Evolutionary conservation across 2,329 filamentous ascomycete species (phyloP), one percentile per base, ranked within the genome.

Genomic region (Claviceps purpurea): DNA sequence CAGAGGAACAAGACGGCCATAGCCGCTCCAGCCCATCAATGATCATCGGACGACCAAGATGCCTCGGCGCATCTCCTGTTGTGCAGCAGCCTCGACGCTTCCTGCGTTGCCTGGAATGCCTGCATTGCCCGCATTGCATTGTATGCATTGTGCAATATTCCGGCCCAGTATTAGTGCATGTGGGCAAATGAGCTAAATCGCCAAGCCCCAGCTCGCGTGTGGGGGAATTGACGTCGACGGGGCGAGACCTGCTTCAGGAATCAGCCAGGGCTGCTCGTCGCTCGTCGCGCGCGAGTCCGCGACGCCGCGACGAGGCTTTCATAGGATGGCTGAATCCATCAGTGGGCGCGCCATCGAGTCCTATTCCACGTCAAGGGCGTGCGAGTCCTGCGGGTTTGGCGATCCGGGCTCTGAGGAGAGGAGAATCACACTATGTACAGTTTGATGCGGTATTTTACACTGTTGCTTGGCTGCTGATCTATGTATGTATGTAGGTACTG

Each of bases 111-210:
- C 30, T 20, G 39, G 10, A 26, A 26, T 13, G 42, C 20, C 14
- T 26, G 41, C 8, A 43, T 22, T 22, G n/a, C 41, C 11, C 10
- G 18, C 41, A 22, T 22, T 43, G 18, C 41, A 43, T 45, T 45
- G 24, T 30, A 26, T 45, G 48, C 40, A 42, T 43, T 50, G 39
- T 50, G 38, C 47, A n/a, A 42, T 49, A 43, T 41, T 50, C 40
- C 48, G 14, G 40, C 40, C 48, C 14, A 41, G 47, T 41, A 49
- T 49, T 30, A 39, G 38, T 22, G 47, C 20, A 49, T 41, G 38
- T 41, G 47, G 45, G 22, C 38, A 40, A 41, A 49, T 26, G 26
- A 45, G 24, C 24, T 26, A 4, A 34, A 45, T 30, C 22, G 43
- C 43, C 43, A 45, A 7, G 43, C 43, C 43, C 43, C 43, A 26